These are phyloP conservation scores for Paraurostyla sp. DNA, from an alignment of 73 alveolate genomes.

Conservation along the genomic window DNA sequence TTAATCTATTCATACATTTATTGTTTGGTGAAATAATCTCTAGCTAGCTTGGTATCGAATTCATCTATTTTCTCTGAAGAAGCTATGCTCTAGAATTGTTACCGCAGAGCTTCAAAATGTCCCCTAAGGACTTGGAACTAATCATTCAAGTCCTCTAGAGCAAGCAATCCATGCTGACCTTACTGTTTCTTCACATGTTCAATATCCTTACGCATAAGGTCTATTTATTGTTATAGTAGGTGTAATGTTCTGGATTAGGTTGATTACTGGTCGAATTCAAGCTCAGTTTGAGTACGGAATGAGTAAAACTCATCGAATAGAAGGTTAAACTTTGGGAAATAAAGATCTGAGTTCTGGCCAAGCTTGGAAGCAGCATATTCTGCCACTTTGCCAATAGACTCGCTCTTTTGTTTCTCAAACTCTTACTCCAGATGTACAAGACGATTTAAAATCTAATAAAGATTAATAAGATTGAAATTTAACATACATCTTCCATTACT, in stretches of 20 bases:
- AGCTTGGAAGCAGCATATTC: background rate
- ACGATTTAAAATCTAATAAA: no score
- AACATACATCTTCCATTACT: no score
- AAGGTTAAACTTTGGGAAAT: background rate
- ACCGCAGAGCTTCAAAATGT: background rate
- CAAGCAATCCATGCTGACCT: no score
- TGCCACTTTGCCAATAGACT: background rate
- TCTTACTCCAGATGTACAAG: constrained; percentile 26
- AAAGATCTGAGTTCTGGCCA: background rate
- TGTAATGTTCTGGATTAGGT: background rate
- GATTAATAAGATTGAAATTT: no score
- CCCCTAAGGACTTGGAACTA: no score
- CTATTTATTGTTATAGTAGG: background rate
- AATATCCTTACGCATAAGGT: background rate
- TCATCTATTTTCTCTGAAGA: background rate
- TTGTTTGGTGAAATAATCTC: background rate
- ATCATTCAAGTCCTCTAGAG: no score
- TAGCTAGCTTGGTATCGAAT: background rate
- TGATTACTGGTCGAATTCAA: background rate
- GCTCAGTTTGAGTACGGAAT: background rate
- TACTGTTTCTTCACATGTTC: background rate
- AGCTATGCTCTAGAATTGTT: background rate
- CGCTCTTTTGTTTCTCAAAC: background rate
- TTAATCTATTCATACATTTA: background rate
- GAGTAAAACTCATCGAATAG: background rate